Conservation (phyloP, 805 yeast genomes). For the Lipomyces starkeyi region DNA sequence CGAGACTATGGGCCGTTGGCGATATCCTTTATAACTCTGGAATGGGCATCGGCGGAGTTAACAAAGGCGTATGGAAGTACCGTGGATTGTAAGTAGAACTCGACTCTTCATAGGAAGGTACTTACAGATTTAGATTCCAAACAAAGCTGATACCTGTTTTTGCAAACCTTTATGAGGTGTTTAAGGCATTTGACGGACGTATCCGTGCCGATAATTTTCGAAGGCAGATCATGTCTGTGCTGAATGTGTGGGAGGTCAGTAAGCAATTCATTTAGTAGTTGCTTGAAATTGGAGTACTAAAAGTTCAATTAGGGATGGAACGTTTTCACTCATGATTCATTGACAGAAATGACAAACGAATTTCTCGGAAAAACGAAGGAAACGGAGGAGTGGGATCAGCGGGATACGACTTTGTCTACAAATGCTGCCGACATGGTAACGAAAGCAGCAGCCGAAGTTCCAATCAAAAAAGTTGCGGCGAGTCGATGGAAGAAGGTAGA, state of each 20-base stretch:
- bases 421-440: constrained; percentile 1
- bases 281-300: background rate
- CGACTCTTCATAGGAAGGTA: background rate
- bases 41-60: constrained; percentile 31
- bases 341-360: constrained; percentile 22
- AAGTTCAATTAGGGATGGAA: constrained; percentile 34
- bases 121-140: constrained; percentile 21
- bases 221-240: constrained; percentile 30
- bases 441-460: background rate
- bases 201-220: constrained; percentile 37
- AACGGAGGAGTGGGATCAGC: background rate
- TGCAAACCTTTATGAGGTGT: constrained; percentile 18
- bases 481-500: constrained; percentile 33
- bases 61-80: constrained; percentile 36
- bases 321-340: constrained; percentile 31
- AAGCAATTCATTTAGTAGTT: background rate
- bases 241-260: constrained; percentile 37
- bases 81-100: constrained; percentile 27
- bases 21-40: constrained; percentile 42
- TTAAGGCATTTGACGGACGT: constrained; percentile 31
- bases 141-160: constrained; percentile 28
- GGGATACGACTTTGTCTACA: background rate
- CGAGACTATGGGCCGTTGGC: constrained; percentile 41
- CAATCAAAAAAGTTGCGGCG: background rate
- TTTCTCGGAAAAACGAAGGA: constrained; percentile 24